These are phyloP conservation scores for Vanrija sp. DNA, from an alignment of 1,284 basidiomycete species.

Conservation along the genomic window DNA sequence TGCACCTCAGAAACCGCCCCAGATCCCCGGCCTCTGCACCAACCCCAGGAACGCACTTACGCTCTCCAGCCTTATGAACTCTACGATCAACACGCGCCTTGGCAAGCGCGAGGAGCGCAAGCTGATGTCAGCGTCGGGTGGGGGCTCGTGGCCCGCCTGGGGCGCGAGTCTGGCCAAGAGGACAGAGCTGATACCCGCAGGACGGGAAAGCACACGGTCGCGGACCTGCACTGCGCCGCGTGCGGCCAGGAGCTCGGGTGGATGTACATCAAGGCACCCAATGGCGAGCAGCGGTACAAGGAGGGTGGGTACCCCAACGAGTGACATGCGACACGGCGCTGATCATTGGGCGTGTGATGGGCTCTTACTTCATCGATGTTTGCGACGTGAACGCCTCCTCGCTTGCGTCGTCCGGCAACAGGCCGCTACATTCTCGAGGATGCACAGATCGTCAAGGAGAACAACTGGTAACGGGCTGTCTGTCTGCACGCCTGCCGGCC, in stretches of 20 bases:
- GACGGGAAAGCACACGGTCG: slow-evolving; percentile 47
- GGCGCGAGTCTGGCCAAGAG: not conserved
- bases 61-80: slow-evolving; percentile 43
- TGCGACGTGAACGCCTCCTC: no score
- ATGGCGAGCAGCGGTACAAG: slow-evolving; percentile 47
- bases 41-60: no score
- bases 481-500: no score
- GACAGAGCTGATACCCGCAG: slow-evolving; percentile 15
- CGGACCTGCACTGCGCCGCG: slow-evolving; percentile 42
- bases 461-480: slow-evolving; percentile 34
- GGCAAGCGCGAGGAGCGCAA: slow-evolving; percentile 44
- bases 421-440: slow-evolving; percentile 47
- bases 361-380: no score
- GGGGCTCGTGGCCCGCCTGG: no score
- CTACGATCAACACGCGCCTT: slow-evolving; percentile 47
- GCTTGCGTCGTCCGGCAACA: slow-evolving; percentile 3
- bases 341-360: not conserved
- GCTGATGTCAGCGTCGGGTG: slow-evolving; percentile 33
- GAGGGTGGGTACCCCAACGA: slow-evolving; percentile 33
- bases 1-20: no score
- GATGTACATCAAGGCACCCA: slow-evolving; percentile 48
- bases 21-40: no score
- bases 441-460: slow-evolving; percentile 54
- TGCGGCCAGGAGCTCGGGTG: slow-evolving; percentile 43
- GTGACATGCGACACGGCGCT: not conserved